A percentile compares a stretch with the other conserved stretches of the same genome.
These are phyloP conservation scores for Cytospora mali DNA, from an alignment of 2,329 filamentous ascomycete species.

Conservation along the genomic window DNA sequence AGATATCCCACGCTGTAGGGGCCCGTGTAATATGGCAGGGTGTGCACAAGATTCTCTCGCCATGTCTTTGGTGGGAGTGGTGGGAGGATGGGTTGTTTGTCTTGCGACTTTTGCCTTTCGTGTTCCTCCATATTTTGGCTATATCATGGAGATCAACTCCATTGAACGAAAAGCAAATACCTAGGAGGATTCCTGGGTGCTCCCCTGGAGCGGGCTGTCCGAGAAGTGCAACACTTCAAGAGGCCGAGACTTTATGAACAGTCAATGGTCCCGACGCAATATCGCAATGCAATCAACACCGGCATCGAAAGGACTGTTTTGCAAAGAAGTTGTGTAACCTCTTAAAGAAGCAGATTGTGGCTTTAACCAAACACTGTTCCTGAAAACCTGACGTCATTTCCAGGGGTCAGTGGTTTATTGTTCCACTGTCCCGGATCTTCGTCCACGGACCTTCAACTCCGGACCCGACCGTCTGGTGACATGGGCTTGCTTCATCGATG, in stretches of 20 bases:
- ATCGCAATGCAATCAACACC: background rate
- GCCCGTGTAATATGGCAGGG: conserved; percentile 64
- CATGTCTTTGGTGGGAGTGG: conserved; percentile 37
- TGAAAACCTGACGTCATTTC: conserved; percentile 12
- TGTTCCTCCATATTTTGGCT: conserved; percentile 8
- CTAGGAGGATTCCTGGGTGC: background rate
- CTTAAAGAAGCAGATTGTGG: background rate
- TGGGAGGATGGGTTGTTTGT: conserved; percentile 14
- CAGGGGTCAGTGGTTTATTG: background rate
- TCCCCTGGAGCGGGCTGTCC: background rate
- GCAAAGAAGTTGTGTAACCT: background rate
- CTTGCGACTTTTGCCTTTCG: background rate
- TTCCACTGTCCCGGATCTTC: background rate
- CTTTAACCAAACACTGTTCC: conserved; percentile 2
- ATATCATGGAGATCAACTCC: background rate
- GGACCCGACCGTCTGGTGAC: no score
- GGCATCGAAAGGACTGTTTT: background rate
- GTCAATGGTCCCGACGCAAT: background rate
- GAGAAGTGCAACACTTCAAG: background rate
- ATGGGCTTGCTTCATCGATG: no score
- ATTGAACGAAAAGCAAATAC: background rate
- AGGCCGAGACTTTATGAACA: background rate
- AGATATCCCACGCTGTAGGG: conserved; percentile 70
- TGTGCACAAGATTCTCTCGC: conserved; percentile 45
- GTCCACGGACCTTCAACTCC: background rate